phyloP scores from a whole-genome alignment of 2,329 filamentous ascomycete genomes.

The Botrytis galanthina region DNA sequence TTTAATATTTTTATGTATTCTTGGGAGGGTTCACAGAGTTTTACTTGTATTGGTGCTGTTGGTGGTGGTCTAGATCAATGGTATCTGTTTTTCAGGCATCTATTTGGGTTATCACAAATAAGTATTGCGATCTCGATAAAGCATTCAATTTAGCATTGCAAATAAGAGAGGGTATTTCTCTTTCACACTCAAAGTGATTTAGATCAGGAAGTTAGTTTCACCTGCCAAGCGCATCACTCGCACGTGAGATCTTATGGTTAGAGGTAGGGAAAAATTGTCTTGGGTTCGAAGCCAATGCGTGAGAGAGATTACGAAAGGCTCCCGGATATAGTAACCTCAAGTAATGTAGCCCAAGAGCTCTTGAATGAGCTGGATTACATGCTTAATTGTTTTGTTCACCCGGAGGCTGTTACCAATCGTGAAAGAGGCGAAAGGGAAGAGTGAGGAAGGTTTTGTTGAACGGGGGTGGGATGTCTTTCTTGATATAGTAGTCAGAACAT shows the following conservation, averaged over 20 bases:
- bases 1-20: not conserved
- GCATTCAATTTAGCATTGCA: not conserved
- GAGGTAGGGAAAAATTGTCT: no score
- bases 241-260: not conserved
- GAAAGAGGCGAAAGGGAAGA: not conserved
- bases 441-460: not conserved
- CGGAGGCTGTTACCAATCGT: not conserved
- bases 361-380: fast-evolving
- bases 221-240: not conserved
- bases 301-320: no score
- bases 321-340: not conserved
- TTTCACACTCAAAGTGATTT: not conserved
- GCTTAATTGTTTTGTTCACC: not conserved
- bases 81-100: not conserved
- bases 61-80: not conserved
- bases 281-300: no score
- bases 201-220: not conserved
- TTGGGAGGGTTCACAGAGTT: not conserved
- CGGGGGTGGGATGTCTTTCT: not conserved
- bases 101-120: not conserved
- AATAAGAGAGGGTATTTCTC: not conserved
- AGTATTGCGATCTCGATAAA: not conserved
- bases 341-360: not conserved
- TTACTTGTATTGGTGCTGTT: not conserved
- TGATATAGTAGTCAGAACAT: not conserved